Base-by-base conservation (phyloP, 805 yeast genomes). In the Lipomyces spencermartinsiae region DNA sequence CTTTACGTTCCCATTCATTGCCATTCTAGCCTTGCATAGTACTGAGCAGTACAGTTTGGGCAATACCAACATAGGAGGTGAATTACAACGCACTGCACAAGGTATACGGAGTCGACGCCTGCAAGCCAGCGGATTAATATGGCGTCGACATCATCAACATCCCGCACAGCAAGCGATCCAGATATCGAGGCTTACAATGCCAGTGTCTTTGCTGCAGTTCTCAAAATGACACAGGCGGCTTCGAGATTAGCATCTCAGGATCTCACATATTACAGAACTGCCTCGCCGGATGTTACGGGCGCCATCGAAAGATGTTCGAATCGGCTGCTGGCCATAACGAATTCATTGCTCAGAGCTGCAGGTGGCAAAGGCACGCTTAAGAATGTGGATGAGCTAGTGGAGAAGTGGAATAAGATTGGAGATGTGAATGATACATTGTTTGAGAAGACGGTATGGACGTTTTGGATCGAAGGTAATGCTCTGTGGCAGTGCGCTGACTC, bases 231-330 rank as follows among this genome's bases (percentile, higher is more conserved):
- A 16, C 71, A 66, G 46, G 62, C 63, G 31, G 72, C 71, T 4
- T 49, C 71, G 14, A 56, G 49, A n/a, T 56, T 69, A 14, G 62
- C 72, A 4, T 86, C 92, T 0, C 90, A 90, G 65, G 98, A 94
- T 80, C 83, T 93, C n/a, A 86, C 84, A 37, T 95, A 93, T 74
- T 86, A 87, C 77, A 81, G 83, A 58, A 86, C 91, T 59, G 75
- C 92, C 12, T 94, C 91, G 73, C 73, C 80, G 2, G 74, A 77
- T 0, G 75, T 88, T 14, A 78, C 82, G 8, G 70, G 74, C 0
- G 75, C 82, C 14, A 76, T 88, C 59, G 81, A 81, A 9, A 71
- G 72, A 1, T 75, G 85, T 0, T 82, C 87, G 3, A 76, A 78
- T 16, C 77, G 80, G 25, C 65, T 90, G 5, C 75, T 86, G 33